A percentile compares a stretch with the other conserved stretches of the same genome.
Conservation (phyloP, 2,329 filamentous ascomycete species). For the Calonectria hawksworthii region DNA sequence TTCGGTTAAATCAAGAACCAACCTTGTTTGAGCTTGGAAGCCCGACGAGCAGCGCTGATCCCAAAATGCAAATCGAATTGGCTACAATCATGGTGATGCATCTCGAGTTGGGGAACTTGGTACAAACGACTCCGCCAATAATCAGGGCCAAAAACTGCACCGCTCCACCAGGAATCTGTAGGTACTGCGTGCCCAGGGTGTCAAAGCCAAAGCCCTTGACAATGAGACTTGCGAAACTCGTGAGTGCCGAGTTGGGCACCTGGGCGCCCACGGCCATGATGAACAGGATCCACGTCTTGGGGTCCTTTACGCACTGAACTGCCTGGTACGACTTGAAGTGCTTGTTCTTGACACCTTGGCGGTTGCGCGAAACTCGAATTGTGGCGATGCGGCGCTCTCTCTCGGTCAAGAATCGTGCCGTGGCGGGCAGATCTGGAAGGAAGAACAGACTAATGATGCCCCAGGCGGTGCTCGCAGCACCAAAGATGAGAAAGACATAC, state of each 20-base stretch:
- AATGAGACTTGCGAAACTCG: constrained; percentile 49
- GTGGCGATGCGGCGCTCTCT: constrained; percentile 65
- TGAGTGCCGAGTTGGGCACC: constrained; percentile 32
- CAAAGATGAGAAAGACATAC: constrained; percentile 72
- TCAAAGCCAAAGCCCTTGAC: constrained; percentile 50
- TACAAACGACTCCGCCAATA: constrained; percentile 24
- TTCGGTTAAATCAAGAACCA: background rate
- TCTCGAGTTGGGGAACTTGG: constrained; percentile 27
- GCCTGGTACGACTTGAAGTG: constrained; percentile 76
- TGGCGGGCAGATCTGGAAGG: constrained; percentile 74
- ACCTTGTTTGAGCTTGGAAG: constrained; percentile 20
- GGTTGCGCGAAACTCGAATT: constrained; percentile 70
- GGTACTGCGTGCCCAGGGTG: constrained; percentile 36
- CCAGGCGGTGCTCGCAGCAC: constrained; percentile 68
- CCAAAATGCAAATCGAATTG: constrained; percentile 26
- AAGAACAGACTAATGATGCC: constrained; percentile 68
- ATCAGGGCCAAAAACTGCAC: constrained; percentile 27
- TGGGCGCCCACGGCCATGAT: constrained; percentile 58
- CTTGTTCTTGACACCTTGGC: constrained; percentile 77
- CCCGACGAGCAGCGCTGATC: constrained; percentile 20
- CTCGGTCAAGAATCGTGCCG: constrained; percentile 71
- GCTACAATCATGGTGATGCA: constrained; percentile 25
- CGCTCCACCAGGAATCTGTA: constrained; percentile 30
- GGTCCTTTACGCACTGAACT: constrained; percentile 63
- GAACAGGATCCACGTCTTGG: constrained; percentile 72